Conservation (phyloP, 2,329 filamentous ascomycete species). For the Curvularia sp. region DNA sequence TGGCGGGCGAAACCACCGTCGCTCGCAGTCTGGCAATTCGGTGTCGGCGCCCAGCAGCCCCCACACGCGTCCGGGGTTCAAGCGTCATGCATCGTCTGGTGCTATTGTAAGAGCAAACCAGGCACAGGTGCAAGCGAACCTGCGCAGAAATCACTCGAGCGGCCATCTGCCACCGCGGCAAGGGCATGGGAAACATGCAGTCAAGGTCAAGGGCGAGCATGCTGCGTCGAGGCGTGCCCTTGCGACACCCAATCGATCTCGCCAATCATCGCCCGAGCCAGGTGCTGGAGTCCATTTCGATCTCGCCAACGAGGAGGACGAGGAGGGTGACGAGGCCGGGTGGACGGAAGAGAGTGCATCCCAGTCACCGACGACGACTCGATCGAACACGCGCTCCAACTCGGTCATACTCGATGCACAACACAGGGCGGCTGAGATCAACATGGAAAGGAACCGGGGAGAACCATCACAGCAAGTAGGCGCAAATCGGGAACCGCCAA, state of each 20-base stretch:
- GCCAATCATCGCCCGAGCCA: slow-evolving; percentile 45
- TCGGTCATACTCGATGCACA: slow-evolving; percentile 49
- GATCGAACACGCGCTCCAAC: slow-evolving; percentile 52
- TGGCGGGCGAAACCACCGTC: slow-evolving; percentile 46
- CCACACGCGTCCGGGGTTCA: slow-evolving; percentile 46
- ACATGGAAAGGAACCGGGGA: slow-evolving; percentile 35
- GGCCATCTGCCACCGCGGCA: slow-evolving; percentile 55
- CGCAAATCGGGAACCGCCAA: slow-evolving; percentile 18
- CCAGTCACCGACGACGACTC: slow-evolving; percentile 52
- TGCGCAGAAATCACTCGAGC: slow-evolving; percentile 56
- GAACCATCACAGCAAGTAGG: slow-evolving; percentile 23
- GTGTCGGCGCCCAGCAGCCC: slow-evolving; percentile 48
- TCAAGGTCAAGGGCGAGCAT: slow-evolving; percentile 47
- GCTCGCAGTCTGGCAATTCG: slow-evolving; percentile 49
- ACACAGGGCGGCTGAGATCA: slow-evolving; percentile 34
- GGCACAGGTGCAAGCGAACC: slow-evolving; percentile 42
- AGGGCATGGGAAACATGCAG: slow-evolving; percentile 50
- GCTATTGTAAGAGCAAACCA: slow-evolving; percentile 46
- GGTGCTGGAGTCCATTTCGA: slow-evolving; percentile 54
- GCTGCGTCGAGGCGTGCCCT: slow-evolving; percentile 42
- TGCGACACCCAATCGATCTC: slow-evolving; percentile 40
- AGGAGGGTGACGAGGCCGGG: slow-evolving; percentile 46
- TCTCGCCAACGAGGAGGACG: slow-evolving; percentile 39
- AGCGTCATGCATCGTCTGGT: slow-evolving; percentile 54
- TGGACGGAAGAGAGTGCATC: slow-evolving; percentile 55